A percentile compares a stretch with the other conserved stretches of the same genome.
Evolutionary conservation across 83 land plant species (phyloP).

Genomic region (Diphasiastrum complanatum): DNA sequence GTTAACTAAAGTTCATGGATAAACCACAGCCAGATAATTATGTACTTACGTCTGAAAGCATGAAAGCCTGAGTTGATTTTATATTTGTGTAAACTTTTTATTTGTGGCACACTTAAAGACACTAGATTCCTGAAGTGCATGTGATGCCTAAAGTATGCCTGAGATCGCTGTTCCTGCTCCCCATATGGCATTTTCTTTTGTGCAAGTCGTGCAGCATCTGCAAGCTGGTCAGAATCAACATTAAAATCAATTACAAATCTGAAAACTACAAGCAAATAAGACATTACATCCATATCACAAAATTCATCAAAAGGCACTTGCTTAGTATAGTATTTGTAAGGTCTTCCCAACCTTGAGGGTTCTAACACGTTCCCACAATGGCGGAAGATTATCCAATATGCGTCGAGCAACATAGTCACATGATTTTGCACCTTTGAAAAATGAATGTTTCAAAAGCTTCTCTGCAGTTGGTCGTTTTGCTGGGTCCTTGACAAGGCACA

Average conservation of each 20-base stretch:
- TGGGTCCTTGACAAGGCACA: constrained; percentile 70
- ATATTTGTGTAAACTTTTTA: too few relatives aligned
- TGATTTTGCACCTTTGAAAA: constrained; percentile 80
- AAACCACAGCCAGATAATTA: too few relatives aligned
- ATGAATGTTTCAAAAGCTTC: constrained; percentile 73
- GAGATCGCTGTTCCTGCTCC: constrained; percentile 87
- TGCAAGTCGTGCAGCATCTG: constrained; percentile 88
- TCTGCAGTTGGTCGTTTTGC: constrained; percentile 68
- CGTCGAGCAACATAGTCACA: constrained; percentile 58
- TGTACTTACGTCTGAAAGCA: too few relatives aligned
- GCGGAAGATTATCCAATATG: constrained; percentile 68
- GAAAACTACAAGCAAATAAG: background rate
- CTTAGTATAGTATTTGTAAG: too few relatives aligned
- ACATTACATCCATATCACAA: background rate
- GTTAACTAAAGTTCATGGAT: too few relatives aligned
- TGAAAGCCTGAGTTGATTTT: too few relatives aligned
- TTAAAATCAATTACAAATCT: background rate
- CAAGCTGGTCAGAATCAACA: constrained; percentile 40
- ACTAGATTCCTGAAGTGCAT: too few relatives aligned
- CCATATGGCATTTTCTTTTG: constrained; percentile 86
- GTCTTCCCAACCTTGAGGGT: constrained; percentile 84
- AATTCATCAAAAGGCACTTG: background rate
- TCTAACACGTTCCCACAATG: constrained; percentile 88
- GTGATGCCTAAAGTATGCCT: constrained; percentile 40
- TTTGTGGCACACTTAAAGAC: too few relatives aligned